Evolutionary conservation across 2,329 filamentous ascomycete species (phyloP), one percentile per base, ranked within the genome.

Genomic region (Bimuria novae-zelandiae): DNA sequence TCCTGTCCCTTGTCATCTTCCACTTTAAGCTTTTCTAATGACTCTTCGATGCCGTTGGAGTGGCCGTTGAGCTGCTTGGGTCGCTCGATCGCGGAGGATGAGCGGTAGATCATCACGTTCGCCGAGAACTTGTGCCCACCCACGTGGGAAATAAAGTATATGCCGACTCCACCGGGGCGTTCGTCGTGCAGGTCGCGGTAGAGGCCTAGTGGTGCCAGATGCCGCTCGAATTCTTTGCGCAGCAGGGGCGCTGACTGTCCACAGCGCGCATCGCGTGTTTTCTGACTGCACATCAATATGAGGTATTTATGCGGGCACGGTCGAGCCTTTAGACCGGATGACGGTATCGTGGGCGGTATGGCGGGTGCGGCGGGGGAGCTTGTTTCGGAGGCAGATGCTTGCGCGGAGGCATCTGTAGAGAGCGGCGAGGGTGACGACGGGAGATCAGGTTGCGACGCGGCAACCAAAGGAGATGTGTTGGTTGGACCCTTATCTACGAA

Each of bases 41-140:
- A 60, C 70, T 72, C 68, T 62, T 70, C 37, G 16, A 70, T 61
- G 4, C 63, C 63, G 27, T 69, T 61, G 16, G 50, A 33, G 7
- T 65, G 60, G 1, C 60, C 64, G 11, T 67, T 61, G 5, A 53
- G 46, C 25, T 63, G 39, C 19, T 57, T 60, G 3, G 61, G 56
- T 16, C 49, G 55, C 22, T 62, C 54, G 0, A 67, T 51, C 0
- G 61, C 66, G 1, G 67, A 66, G 0, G 65, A 79, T 16, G 83
- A 82, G 8, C 94, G 84, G 73, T 99, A 97, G 1, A 99, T 81
- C 79, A 99, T 89, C 63, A 97, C 85, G 67, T 99, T 99, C 23
- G 94, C 94, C 41, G 88, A 87, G 76, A 96, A 97, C 78, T 97
- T 97, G 79, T 99, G 94, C 0, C 94, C 94, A 23, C 94, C 94